These are phyloP conservation scores for Eucalyptus albens DNA, from an alignment of 345 rosid species.

Conservation along the genomic window DNA sequence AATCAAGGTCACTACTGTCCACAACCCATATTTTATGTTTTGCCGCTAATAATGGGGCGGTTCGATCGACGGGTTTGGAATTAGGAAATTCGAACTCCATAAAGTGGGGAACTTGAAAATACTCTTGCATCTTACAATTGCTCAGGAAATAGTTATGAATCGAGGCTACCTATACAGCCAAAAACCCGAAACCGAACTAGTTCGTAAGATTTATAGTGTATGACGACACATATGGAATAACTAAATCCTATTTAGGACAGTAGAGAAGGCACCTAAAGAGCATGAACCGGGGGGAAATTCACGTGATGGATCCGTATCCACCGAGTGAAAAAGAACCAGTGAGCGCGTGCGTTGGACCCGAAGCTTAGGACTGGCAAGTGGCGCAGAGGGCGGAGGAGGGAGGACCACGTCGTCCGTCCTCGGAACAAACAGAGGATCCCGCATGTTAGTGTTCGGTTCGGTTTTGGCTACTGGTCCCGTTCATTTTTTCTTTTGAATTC, in stretches of 20 bases:
- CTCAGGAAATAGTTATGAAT: not conserved
- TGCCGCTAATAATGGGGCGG: not conserved
- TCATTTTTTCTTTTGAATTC: not conserved
- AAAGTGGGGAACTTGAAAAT: not conserved
- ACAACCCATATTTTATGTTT: not conserved
- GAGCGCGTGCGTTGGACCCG: not conserved
- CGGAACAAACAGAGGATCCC: not conserved
- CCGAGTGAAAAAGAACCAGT: not conserved
- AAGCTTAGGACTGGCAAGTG: not conserved
- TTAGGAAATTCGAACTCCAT: not conserved
- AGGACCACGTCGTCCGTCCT: not conserved
- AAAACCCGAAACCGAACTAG: not conserved
- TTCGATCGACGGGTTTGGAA: not conserved
- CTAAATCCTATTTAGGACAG: not conserved
- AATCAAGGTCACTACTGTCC: not conserved
- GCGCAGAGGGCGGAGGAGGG: not conserved
- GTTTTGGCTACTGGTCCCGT: not conserved
- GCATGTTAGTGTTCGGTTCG: not conserved
- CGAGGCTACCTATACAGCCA: not conserved
- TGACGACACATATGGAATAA: not conserved
- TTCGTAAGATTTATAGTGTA: not conserved
- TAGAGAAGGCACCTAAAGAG: not conserved
- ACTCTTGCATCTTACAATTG: not conserved
- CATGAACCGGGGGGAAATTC: not conserved
- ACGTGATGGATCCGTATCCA: not conserved